Evolutionary conservation across 1,284 basidiomycete genomes (phyloP).

Genomic region (Ustanciosporium gigantosporum): DNA sequence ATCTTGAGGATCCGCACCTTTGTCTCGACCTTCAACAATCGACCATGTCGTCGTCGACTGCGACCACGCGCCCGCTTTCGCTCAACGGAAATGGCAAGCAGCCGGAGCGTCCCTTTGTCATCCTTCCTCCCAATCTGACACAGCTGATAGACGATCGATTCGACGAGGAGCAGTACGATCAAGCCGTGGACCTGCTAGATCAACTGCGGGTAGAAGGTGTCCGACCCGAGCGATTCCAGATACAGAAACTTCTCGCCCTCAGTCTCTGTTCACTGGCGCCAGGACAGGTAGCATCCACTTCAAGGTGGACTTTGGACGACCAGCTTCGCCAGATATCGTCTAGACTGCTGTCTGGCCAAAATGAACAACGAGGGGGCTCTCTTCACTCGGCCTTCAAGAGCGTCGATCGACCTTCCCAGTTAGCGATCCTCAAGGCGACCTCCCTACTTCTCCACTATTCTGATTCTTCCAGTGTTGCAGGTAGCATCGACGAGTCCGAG

Average conservation of each 20-base stretch:
- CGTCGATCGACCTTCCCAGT: neutral
- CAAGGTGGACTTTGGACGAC: slow-evolving; percentile 24
- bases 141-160: slow-evolving; percentile 34
- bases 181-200: slow-evolving; percentile 29
- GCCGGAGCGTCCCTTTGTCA: neutral
- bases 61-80: too few species aligned
- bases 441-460: slow-evolving; percentile 18
- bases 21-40: too few species aligned
- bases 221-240: slow-evolving; percentile 1
- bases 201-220: slow-evolving; percentile 12
- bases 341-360: slow-evolving; percentile 7
- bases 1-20: too few species aligned
- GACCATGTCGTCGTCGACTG: too few species aligned
- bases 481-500: neutral
- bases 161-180: slow-evolving; percentile 38
- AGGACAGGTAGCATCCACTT: slow-evolving; percentile 14
- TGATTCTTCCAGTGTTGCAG: neutral
- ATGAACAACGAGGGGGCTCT: neutral
- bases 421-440: slow-evolving; percentile 16
- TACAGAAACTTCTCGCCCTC: slow-evolving; percentile 30
- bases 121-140: slow-evolving; percentile 4
- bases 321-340: slow-evolving; percentile 12
- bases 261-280: slow-evolving; percentile 31
- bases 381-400: neutral
- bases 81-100: too few species aligned